Percentiles rank a stretch among this genome's conserved stretches.
These are phyloP conservation scores for Fusarium humuli DNA, from an alignment of 2,329 filamentous ascomycete genomes.

Conservation along the genomic window DNA sequence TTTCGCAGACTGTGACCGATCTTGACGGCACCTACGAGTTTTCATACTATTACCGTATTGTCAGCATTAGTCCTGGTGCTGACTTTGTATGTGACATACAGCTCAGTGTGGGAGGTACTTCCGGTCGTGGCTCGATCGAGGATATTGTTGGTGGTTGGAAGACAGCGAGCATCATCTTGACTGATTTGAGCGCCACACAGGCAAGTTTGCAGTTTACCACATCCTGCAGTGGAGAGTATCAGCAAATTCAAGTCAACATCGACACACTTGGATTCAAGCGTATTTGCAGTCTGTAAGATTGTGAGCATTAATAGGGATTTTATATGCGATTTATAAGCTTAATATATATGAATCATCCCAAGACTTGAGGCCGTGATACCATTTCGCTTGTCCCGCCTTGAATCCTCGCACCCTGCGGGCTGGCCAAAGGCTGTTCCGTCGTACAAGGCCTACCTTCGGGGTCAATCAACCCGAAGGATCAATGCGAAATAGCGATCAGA, in stretches of 20 bases:
- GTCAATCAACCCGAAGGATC: background rate
- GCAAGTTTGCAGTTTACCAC: background rate
- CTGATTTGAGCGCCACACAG: background rate
- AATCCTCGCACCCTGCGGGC: too few relatives aligned
- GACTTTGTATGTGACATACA: background rate
- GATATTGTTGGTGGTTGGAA: background rate
- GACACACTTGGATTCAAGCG: background rate
- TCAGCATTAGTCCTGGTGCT: background rate
- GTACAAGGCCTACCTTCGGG: background rate
- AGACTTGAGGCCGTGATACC: background rate
- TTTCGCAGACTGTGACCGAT: background rate
- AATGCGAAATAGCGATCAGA: slow-evolving; percentile 5
- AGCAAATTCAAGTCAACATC: background rate
- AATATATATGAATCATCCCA: background rate
- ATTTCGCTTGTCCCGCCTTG: background rate
- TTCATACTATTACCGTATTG: background rate
- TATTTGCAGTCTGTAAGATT: background rate
- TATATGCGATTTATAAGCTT: background rate
- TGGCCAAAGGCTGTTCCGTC: background rate
- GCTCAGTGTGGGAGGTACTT: background rate
- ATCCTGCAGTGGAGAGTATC: background rate
- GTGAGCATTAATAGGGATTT: background rate
- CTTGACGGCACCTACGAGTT: background rate
- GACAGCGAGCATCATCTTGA: background rate
- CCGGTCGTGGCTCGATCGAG: background rate